Conservation (phyloP, 306 rosid genomes). For the Cicer cuneatum region DNA sequence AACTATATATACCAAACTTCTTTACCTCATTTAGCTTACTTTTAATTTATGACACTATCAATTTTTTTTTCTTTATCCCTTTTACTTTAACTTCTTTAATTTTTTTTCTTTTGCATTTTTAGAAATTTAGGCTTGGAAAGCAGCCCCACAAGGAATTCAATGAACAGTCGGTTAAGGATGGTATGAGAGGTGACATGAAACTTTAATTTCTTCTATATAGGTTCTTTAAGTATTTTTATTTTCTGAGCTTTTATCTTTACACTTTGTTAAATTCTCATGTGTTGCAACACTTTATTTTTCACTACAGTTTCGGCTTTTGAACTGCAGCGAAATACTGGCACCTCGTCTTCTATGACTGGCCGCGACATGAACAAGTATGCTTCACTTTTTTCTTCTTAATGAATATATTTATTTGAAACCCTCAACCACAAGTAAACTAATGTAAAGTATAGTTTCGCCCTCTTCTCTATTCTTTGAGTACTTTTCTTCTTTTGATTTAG, state of each 20-base stretch:
- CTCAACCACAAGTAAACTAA: constrained; percentile 1
- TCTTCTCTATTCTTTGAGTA: background rate
- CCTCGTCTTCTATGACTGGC: constrained; percentile 83
- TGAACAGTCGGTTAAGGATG: constrained; percentile 91
- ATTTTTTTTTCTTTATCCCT: constrained; percentile 6
- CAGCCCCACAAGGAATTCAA: constrained; percentile 99
- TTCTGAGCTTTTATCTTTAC: constrained; percentile 29
- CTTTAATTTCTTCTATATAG: constrained; percentile 47
- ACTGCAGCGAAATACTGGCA: constrained; percentile 78
- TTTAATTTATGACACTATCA: constrained; percentile 31
- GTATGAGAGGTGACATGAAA: constrained; percentile 66
- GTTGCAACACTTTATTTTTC: constrained; percentile 36
- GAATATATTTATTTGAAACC: background rate
- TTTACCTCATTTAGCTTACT: constrained; percentile 22
- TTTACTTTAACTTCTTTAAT: constrained; percentile 37
- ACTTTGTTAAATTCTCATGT: constrained; percentile 30
- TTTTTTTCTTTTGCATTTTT: constrained; percentile 40
- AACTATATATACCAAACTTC: constrained; percentile 33
- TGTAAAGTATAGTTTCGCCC: background rate
- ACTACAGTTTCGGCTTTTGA: constrained; percentile 79
- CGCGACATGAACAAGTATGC: constrained; percentile 96
- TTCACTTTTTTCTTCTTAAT: background rate
- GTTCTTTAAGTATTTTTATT: constrained; percentile 43
- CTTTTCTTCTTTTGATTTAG: constrained; percentile 16
- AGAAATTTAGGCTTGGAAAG: constrained; percentile 98